A percentile compares a stretch with the other conserved stretches of the same genome.
Conservation (phyloP, 108 stramenopile species). For the Cyclotella baltica region DNA sequence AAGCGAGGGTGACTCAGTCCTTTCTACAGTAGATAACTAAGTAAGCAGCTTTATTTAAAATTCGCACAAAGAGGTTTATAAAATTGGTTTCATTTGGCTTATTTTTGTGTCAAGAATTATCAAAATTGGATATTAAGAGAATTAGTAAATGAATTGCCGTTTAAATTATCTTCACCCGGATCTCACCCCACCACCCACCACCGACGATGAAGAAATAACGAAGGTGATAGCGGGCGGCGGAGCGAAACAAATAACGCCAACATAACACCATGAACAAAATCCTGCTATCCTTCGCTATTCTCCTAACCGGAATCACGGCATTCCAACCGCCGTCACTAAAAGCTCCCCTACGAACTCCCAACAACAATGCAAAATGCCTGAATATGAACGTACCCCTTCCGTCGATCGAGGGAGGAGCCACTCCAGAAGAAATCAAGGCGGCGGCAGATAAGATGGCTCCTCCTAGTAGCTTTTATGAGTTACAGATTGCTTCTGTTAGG, state of each 20-base stretch:
- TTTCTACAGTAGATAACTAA: no score
- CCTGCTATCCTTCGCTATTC: neutral
- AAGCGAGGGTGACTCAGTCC: no score
- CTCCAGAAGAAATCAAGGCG: conserved; percentile 57
- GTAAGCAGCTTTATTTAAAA: no score
- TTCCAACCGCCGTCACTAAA: conserved; percentile 11
- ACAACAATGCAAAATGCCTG: neutral
- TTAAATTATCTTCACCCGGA: no score
- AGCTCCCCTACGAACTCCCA: neutral
- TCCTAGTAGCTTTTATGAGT: conserved; percentile 76
- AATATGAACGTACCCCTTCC: conserved; percentile 50
- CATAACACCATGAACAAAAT: conserved; percentile 7
- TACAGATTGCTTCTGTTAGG: conserved; percentile 74
- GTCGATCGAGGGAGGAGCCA: conserved; percentile 44
- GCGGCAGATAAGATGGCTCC: conserved; percentile 67
- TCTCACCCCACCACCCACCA: no score
- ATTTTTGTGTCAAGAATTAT: no score
- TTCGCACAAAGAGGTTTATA: no score
- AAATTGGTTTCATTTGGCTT: no score
- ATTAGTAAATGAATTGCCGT: no score
- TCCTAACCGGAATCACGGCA: neutral
- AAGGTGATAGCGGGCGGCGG: no score
- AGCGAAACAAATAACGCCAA: neutral
- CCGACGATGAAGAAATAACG: no score
- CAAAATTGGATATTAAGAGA: no score